These are phyloP conservation scores for Clarireedia paspali DNA, from an alignment of 2,329 filamentous ascomycete species.

Conservation along the genomic window DNA sequence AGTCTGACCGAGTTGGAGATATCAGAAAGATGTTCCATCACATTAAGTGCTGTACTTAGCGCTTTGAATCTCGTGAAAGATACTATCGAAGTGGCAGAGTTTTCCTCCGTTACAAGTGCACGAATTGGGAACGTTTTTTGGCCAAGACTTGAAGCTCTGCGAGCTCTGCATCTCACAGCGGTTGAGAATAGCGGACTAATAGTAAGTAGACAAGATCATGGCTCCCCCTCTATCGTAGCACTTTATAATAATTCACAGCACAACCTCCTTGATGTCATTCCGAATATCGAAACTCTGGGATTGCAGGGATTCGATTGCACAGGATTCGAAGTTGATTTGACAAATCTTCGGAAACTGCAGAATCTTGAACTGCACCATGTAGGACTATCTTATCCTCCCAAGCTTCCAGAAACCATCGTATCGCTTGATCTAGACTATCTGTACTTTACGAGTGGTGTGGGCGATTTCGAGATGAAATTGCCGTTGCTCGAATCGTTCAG, in stretches of 20 bases:
- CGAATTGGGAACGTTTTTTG: not conserved
- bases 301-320: no score
- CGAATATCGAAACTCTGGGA: no score
- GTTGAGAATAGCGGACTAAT: not conserved
- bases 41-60: constrained; percentile 8
- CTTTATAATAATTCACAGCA: not conserved
- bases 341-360: no score
- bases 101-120: constrained; percentile 10
- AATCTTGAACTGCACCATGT: no score
- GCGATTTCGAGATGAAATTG: not conserved
- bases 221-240: not conserved
- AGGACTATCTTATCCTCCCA: constrained; percentile 10
- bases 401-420: constrained; percentile 22
- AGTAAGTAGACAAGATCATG: not conserved
- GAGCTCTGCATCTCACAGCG: constrained; percentile 10
- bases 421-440: constrained; percentile 21
- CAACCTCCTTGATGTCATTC: no score
- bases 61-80: constrained; percentile 13
- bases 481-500: constrained; percentile 25
- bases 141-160: constrained; percentile 15
- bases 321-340: no score
- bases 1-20: constrained; percentile 18
- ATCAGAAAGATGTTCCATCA: constrained; percentile 14
- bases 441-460: not conserved
- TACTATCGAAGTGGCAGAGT: constrained; percentile 17